Conservation (phyloP, 805 yeast genomes). For the Scheffersomyces amazonensis region DNA sequence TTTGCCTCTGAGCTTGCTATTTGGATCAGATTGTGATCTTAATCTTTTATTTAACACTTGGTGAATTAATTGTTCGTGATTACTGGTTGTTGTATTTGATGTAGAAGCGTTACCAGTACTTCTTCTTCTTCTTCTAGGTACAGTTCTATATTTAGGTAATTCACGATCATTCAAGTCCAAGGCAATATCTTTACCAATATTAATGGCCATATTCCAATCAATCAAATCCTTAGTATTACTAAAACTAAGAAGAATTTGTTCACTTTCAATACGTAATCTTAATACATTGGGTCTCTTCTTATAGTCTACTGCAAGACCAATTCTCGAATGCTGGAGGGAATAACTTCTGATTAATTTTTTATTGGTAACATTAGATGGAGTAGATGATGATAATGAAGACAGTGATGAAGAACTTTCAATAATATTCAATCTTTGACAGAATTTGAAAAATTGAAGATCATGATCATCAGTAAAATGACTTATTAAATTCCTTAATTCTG, state of each 20-base stretch:
- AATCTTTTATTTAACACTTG: conserved; percentile 3
- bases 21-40: conserved; percentile 20
- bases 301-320: conserved; percentile 87
- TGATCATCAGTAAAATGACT: conserved; percentile 19
- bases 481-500: conserved; percentile 9
- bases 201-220: conserved; percentile 72
- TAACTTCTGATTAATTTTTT: conserved; percentile 55
- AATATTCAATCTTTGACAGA: conserved; percentile 19
- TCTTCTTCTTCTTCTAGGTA: conserved; percentile 68
- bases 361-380: not conserved
- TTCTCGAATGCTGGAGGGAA: conserved; percentile 77
- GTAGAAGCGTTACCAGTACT: not conserved
- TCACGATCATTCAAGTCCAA: conserved; percentile 71
- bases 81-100: not conserved
- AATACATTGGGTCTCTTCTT: conserved; percentile 65
- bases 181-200: conserved; percentile 75
- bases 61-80: not conserved
- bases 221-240: conserved; percentile 62
- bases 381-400: no score
- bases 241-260: conserved; percentile 74
- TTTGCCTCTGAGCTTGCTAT: conserved; percentile 13
- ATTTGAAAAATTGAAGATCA: conserved; percentile 27
- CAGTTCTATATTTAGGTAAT: conserved; percentile 73
- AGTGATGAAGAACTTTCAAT: conserved; percentile 4
- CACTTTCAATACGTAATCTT: conserved; percentile 76